phyloP scores from a whole-genome alignment of 2,329 filamentous ascomycete genomes.

The Metarhizium rileyi region DNA sequence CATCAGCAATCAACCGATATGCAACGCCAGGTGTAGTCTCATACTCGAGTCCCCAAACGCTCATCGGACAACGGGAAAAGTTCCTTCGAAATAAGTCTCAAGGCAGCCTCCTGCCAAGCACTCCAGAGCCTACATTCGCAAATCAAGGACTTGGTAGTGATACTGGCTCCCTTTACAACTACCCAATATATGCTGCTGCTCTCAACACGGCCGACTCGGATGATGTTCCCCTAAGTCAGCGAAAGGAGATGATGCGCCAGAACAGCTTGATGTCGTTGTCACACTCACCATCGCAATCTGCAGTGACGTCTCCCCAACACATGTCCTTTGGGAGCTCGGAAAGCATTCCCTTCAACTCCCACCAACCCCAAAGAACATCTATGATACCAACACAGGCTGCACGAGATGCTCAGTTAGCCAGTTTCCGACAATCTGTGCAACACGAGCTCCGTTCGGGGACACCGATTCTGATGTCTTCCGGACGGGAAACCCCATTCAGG shows the following conservation, averaged over 20 bases:
- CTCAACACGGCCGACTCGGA: slow-evolving; percentile 41
- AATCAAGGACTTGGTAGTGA: slow-evolving; percentile 27
- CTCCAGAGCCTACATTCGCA: slow-evolving; percentile 16
- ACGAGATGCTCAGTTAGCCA: slow-evolving; percentile 52
- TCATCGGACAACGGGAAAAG: slow-evolving; percentile 46
- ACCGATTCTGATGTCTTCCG: slow-evolving; percentile 21
- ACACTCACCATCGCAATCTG: slow-evolving; percentile 13
- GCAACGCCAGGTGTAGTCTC: slow-evolving; percentile 38
- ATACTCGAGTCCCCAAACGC: slow-evolving; percentile 42
- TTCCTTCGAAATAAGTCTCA: slow-evolving; percentile 43
- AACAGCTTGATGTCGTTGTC: slow-evolving; percentile 29
- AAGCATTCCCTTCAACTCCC: slow-evolving; percentile 38
- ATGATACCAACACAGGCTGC: slow-evolving; percentile 30
- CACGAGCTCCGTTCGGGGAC: slow-evolving; percentile 44
- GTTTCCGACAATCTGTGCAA: slow-evolving; percentile 56
- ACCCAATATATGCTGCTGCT: slow-evolving; percentile 20
- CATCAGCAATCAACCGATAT: slow-evolving; percentile 9
- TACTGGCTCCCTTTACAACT: slow-evolving; percentile 29
- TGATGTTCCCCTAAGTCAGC: slow-evolving; percentile 62
- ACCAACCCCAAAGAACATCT: slow-evolving; percentile 41
- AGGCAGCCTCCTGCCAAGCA: slow-evolving; percentile 24
- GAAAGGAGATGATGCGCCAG: slow-evolving; percentile 51
- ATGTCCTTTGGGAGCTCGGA: slow-evolving; percentile 22
- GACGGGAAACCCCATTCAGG: slow-evolving; percentile 30
- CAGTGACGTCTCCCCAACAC: slow-evolving; percentile 9